phyloP scores from a whole-genome alignment of 2,329 filamentous ascomycete genomes.

The Apiospora saccharicola region DNA sequence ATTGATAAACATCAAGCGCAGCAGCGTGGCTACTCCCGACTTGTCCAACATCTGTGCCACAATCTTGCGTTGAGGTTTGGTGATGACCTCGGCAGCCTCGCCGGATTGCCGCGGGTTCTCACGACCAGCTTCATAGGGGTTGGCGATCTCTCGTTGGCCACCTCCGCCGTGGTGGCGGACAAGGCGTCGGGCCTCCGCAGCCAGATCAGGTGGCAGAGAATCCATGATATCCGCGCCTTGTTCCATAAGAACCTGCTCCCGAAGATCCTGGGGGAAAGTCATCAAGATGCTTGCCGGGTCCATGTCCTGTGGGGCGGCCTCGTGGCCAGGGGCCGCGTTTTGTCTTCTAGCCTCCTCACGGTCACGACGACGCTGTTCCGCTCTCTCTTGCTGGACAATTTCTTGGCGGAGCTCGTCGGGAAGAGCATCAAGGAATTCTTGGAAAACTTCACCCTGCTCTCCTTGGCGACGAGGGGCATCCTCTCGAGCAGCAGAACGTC shows the following conservation, averaged over 20 bases:
- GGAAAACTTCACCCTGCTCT: slow-evolving; percentile 71
- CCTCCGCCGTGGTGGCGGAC: slow-evolving; percentile 43
- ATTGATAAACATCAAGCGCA: slow-evolving; percentile 96
- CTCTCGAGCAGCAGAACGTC: slow-evolving; percentile 78
- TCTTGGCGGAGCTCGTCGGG: slow-evolving; percentile 90
- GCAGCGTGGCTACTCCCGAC: slow-evolving; percentile 89
- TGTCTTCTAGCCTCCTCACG: slow-evolving; percentile 81
- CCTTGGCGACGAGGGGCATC: slow-evolving; percentile 71
- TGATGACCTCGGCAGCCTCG: slow-evolving; percentile 47
- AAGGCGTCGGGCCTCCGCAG: slow-evolving; percentile 83
- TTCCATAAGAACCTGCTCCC: slow-evolving; percentile 88
- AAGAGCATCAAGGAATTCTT: slow-evolving; percentile 91
- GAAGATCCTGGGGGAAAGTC: slow-evolving; percentile 83
- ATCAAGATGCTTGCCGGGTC: slow-evolving; percentile 92
- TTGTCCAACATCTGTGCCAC: slow-evolving; percentile 98
- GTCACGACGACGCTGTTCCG: slow-evolving; percentile 86
- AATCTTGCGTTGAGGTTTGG: slow-evolving; percentile 77
- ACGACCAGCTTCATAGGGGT: slow-evolving; percentile 37
- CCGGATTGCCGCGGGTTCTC: slow-evolving; percentile 52
- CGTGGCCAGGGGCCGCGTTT: slow-evolving; percentile 63
- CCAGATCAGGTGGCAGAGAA: slow-evolving; percentile 83
- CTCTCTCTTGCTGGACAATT: slow-evolving; percentile 87
- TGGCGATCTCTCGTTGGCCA: slow-evolving; percentile 37
- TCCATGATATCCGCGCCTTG: slow-evolving; percentile 89
- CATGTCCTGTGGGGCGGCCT: slow-evolving; percentile 69